Evolutionary conservation across 2,329 filamentous ascomycete species (phyloP).

Genomic region (Podosphaera fusca): DNA sequence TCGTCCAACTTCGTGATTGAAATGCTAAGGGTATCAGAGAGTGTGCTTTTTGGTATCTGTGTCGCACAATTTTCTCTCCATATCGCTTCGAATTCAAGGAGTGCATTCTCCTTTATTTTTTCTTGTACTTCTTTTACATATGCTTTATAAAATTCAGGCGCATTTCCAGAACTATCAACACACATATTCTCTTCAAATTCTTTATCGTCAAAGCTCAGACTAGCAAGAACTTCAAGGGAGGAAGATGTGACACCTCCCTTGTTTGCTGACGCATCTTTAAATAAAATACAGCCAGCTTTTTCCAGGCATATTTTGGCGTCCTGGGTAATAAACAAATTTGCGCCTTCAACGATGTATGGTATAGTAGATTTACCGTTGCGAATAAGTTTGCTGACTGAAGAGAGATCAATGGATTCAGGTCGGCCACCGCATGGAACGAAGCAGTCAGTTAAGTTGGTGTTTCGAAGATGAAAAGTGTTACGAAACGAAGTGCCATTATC

Average conservation of each 20-base stretch:
- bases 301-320: conserved; percentile 91
- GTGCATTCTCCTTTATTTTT: conserved; percentile 75
- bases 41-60: conserved; percentile 54
- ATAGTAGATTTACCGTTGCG: conserved; percentile 68
- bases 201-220: conserved; percentile 77
- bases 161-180: conserved; percentile 48
- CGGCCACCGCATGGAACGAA: conserved; percentile 95
- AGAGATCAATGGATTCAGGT: conserved; percentile 87
- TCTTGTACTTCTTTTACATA: conserved; percentile 85
- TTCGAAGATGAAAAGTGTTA: conserved; percentile 86
- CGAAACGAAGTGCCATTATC: conserved; percentile 88
- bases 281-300: conserved; percentile 80
- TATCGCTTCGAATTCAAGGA: conserved; percentile 91
- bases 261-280: conserved; percentile 96
- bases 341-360: conserved; percentile 91
- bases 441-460: conserved; percentile 52
- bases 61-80: conserved; percentile 84
- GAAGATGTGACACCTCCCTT: conserved; percentile 97
- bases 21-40: conserved; percentile 73
- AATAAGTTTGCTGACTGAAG: conserved; percentile 70
- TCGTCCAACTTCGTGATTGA: conserved; percentile 95
- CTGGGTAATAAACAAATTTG: conserved; percentile 96
- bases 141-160: conserved; percentile 73
- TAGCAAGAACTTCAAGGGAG: conserved; percentile 84
- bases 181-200: conserved; percentile 91